phyloP scores from a whole-genome alignment of 495 filamentous ascomycete genomes.

The Penicillium angulare region DNA sequence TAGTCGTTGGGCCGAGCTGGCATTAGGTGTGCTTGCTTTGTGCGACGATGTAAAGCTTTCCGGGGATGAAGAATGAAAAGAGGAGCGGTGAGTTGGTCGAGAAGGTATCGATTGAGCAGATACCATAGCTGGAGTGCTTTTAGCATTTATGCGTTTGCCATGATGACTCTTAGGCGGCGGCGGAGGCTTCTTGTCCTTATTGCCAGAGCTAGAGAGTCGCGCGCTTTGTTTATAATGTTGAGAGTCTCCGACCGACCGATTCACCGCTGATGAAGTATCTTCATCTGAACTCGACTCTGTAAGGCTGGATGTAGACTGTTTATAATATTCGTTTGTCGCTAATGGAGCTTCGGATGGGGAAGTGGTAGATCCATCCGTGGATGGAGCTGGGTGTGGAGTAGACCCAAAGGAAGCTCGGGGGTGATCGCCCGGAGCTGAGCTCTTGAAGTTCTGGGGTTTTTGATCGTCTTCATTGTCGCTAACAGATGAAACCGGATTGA shows the following conservation, averaged over 20 bases:
- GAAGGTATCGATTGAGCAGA: conserved; percentile 23
- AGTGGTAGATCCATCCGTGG: conserved; percentile 19
- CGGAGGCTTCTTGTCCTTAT: conserved; percentile 44
- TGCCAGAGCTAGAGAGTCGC: conserved; percentile 28
- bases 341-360: conserved; percentile 8
- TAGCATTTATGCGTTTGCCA: conserved; percentile 70
- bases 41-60: conserved; percentile 19
- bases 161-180: conserved; percentile 64
- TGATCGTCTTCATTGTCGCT: conserved; percentile 25
- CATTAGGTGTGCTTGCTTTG: conserved; percentile 34
- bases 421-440: conserved; percentile 18
- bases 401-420: conserved; percentile 18
- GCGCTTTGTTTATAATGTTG: conserved; percentile 34
- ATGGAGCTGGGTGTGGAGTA: conserved; percentile 32
- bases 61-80: conserved; percentile 27
- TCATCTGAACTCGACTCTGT: conserved; percentile 1
- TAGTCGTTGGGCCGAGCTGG: conserved; percentile 49
- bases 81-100: conserved; percentile 27
- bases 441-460: conserved; percentile 1
- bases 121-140: conserved; percentile 28
- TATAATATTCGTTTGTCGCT: conserved; percentile 5
- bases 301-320: conserved; percentile 8
- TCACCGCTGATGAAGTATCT: conserved; percentile 1
- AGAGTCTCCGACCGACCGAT: conserved; percentile 27
- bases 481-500: conserved; percentile 26